phyloP scores from a whole-genome alignment of 2,329 filamentous ascomycete genomes.

The Knufia fluminis region DNA sequence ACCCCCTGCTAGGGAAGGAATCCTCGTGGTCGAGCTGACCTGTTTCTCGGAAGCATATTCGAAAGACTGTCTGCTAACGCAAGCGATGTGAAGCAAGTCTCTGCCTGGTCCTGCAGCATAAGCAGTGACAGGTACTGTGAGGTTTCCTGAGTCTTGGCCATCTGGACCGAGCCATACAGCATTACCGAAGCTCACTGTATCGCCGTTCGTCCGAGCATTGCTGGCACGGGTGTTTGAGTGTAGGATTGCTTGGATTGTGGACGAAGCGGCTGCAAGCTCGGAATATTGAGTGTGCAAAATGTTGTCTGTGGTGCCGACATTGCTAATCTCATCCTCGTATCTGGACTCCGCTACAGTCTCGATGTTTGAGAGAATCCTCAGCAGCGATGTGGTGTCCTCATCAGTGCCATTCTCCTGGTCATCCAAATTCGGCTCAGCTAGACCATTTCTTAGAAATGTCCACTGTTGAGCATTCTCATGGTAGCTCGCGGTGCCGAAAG shows the following conservation, averaged over 20 bases:
- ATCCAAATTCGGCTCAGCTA: background rate
- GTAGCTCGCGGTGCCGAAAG: constrained; percentile 19
- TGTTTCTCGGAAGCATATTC: background rate
- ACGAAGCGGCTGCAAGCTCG: background rate
- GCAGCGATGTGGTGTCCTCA: background rate
- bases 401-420: background rate
- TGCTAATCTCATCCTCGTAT: background rate
- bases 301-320: background rate
- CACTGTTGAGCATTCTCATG: constrained; percentile 13
- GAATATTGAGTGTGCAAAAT: background rate
- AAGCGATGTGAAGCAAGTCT: constrained; percentile 2
- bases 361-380: background rate
- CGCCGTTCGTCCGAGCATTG: background rate
- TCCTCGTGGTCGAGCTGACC: background rate
- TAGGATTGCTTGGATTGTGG: background rate
- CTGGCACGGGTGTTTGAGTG: background rate
- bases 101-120: background rate
- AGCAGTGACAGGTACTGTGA: constrained; percentile 1
- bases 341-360: background rate
- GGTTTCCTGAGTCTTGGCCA: constrained; percentile 4
- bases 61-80: background rate
- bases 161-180: constrained; percentile 6
- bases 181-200: background rate
- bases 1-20: background rate
- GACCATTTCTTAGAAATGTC: constrained; percentile 12